A percentile compares a stretch with the other conserved stretches of the same genome.
phyloP scores from a whole-genome alignment of 225 moss, liverwort and hornwort species.

The Straminergon stramineum region DNA sequence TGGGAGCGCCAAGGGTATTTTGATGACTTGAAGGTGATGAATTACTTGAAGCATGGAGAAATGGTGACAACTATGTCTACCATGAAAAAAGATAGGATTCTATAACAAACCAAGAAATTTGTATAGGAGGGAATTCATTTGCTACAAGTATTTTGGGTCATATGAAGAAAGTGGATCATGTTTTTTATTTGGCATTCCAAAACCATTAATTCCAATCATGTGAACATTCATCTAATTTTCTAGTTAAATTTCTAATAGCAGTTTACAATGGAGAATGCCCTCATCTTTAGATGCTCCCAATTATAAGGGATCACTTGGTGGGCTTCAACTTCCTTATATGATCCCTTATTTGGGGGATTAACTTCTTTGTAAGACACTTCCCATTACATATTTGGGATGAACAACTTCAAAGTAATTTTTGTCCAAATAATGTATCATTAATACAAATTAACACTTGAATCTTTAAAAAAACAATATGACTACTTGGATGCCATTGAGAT shows the following conservation, averaged over 20 bases:
- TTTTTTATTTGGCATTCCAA: no score
- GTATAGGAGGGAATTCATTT: not conserved
- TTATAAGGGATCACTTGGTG: no score
- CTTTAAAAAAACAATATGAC: no score
- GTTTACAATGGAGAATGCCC: no score
- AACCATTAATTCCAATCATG: no score
- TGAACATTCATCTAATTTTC: no score
- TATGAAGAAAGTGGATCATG: not conserved
- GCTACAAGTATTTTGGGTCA: not conserved
- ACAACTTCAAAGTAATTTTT: not conserved
- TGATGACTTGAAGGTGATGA: not conserved
- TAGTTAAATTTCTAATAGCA: no score
- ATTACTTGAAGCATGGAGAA: no score
- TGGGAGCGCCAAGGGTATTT: rapidly evolving
- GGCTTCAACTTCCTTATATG: no score
- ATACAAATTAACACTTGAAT: not conserved
- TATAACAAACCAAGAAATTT: not conserved
- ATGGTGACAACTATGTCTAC: no score
- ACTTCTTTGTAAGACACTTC: not conserved
- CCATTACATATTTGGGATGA: not conserved
- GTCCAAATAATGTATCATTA: not conserved
- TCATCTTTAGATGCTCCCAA: no score
- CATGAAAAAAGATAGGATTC: not conserved
- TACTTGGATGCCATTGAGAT: not conserved
- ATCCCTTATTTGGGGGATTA: no score